Base-by-base conservation (phyloP, 768 basidiomycete genomes). In the Punctularia strigosozonata region DNA sequence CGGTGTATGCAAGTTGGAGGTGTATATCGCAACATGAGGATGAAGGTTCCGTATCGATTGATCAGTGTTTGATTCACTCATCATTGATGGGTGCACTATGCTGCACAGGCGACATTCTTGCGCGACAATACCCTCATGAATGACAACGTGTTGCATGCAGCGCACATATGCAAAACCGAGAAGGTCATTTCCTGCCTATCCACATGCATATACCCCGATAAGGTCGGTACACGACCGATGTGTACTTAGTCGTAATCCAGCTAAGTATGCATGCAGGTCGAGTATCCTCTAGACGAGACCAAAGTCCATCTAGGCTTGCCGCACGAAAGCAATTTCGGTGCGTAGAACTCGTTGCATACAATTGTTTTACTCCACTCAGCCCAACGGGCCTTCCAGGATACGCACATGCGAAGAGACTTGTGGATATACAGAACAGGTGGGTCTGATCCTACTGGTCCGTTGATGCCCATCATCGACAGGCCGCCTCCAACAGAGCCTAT, bases 201-300 rank as follows among this genome's bases (percentile, higher is more conserved):
- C 7, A 97, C 94, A 30, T 98, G 92, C 55, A 88, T 98, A 32
- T 98, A 91, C 67, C 92, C 92, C 1, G 92, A 97, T 59, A 84
- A 90, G 57, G 90, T 92, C 46, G 71, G 76, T 38, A n/a, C n/a
- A n/a, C n/a, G n/a, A n/a, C n/a, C n/a, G n/a, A n/a, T n/a, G n/a
- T n/a, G n/a, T n/a, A n/a, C n/a, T n/a, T n/a, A n/a, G n/a, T n/a
- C n/a, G n/a, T n/a, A n/a, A n/a, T n/a, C n/a, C n/a, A n/a, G n/a
- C n/a, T n/a, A n/a, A n/a, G n/a, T n/a, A n/a, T n/a, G n/a, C n/a
- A n/a, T n/a, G n/a, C n/a, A n/a, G n/a, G n/a, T n/a, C n/a, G n/a
- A n/a, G n/a, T 95, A 92, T 56, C 94, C 92, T 12, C 73, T 98
- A 19, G 84, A 89, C 48, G 92, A 98, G 63, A 75, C 69, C 49